These are phyloP conservation scores for Panicum miliaceum DNA, from an alignment of 176 grass and related monocot species.

Conservation along the genomic window DNA sequence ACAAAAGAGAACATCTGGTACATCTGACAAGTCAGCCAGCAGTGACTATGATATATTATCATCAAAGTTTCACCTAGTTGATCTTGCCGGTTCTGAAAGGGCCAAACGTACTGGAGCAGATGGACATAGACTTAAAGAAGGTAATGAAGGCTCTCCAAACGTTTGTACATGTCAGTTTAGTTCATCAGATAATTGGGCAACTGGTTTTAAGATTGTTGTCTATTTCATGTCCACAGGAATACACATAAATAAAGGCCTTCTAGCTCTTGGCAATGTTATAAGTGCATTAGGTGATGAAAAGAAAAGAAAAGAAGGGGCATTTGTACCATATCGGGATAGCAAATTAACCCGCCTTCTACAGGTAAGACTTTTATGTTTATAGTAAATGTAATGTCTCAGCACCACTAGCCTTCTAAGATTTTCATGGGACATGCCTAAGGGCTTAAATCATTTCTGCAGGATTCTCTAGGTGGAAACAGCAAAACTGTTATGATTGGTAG, in stretches of 20 bases:
- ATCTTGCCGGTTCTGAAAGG: conserved; percentile 91
- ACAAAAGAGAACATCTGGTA: conserved; percentile 65
- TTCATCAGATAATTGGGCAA: conserved; percentile 21
- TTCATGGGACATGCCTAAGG: conserved; percentile 6
- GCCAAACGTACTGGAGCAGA: conserved; percentile 81
- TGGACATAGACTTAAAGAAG: conserved; percentile 83
- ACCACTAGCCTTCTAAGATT: background rate
- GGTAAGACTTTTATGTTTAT: conserved; percentile 25
- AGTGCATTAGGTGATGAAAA: conserved; percentile 85
- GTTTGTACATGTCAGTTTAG: background rate
- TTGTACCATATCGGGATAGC: conserved; percentile 79
- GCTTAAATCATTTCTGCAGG: conserved; percentile 46
- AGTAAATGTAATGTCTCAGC: background rate
- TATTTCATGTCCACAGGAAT: conserved; percentile 53
- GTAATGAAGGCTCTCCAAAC: conserved; percentile 20
- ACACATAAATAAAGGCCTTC: conserved; percentile 85
- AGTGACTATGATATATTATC: conserved; percentile 71
- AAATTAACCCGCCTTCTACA: conserved; percentile 84
- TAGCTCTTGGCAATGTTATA: conserved; percentile 88
- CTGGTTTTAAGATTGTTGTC: conserved; percentile 11
- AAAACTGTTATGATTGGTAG: conserved; percentile 90
- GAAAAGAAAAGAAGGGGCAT: conserved; percentile 84
- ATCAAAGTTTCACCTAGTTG: conserved; percentile 83
- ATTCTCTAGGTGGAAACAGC: conserved; percentile 87
- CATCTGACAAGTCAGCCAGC: conserved; percentile 42